Evolutionary conservation across 768 basidiomycete genomes (phyloP).

Genomic region (Pholiota conissans): DNA sequence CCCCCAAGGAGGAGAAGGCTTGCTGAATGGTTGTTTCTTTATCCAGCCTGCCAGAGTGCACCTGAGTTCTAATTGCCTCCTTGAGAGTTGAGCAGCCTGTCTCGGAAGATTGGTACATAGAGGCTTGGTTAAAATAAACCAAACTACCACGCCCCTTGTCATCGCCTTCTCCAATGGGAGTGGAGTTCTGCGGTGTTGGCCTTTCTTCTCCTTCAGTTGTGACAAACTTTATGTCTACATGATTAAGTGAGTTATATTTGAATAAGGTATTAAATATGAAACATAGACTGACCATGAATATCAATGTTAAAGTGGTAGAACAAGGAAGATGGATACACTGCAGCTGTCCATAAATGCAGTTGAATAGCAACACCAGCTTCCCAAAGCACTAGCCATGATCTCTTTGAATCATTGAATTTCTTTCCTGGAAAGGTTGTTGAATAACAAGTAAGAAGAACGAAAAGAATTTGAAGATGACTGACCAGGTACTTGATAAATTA

Average conservation of each 20-base stretch:
- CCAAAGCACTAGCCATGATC: slow-evolving; percentile 35
- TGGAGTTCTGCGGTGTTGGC: slow-evolving; percentile 18
- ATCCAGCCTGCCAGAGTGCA: too few relatives aligned
- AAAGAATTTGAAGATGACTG: too few relatives aligned
- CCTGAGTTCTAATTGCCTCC: too few relatives aligned
- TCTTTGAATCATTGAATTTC: slow-evolving; percentile 21
- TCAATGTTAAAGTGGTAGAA: slow-evolving; percentile 35
- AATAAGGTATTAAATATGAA: too few relatives aligned
- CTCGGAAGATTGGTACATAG: background rate
- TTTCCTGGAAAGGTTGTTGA: too few relatives aligned
- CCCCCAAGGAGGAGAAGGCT: too few relatives aligned
- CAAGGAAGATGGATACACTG: slow-evolving; percentile 32
- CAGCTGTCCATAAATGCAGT: slow-evolving; percentile 29
- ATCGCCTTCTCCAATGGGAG: slow-evolving; percentile 2
- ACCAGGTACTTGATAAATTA: background rate
- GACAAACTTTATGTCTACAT: slow-evolving; percentile 16
- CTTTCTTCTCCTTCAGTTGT: slow-evolving; percentile 13
- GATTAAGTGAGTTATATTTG: background rate
- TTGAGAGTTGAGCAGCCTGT: too few relatives aligned
- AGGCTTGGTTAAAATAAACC: background rate
- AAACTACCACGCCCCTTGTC: background rate
- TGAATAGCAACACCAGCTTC: slow-evolving; percentile 31
- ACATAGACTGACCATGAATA: slow-evolving; percentile 14
- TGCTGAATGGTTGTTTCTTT: too few relatives aligned
- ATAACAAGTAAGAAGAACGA: too few relatives aligned